phyloP scores from a whole-genome alignment of 108 stramenopile species.

The Bacterosira constricta region DNA sequence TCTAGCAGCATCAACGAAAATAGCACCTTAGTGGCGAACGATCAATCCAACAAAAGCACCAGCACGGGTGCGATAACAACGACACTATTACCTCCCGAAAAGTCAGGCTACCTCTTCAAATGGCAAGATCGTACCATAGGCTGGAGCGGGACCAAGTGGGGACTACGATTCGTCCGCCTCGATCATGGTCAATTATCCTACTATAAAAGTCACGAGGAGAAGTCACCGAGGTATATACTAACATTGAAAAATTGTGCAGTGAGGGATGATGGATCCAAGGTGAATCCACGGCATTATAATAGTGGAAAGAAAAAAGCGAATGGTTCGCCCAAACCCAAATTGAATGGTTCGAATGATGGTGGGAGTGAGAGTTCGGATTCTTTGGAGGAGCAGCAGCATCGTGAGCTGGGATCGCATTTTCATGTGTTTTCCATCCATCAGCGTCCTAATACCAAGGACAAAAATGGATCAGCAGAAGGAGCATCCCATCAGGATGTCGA shows the following conservation, averaged over 20 bases:
- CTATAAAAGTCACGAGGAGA: constrained; percentile 59
- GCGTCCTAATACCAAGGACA: constrained; percentile 27
- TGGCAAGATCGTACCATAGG: constrained; percentile 85
- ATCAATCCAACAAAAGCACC: background rate
- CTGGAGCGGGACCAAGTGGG: constrained; percentile 85
- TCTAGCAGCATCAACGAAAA: background rate
- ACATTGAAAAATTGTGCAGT: constrained; percentile 81
- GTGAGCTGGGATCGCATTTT: constrained; percentile 72
- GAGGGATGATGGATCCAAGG: constrained; percentile 79
- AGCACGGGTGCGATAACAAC: too few species aligned
- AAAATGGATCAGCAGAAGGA: background rate
- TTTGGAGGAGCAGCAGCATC: constrained; percentile 19
- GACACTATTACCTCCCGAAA: constrained; percentile 38
- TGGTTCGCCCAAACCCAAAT: background rate
- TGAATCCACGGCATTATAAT: constrained; percentile 39
- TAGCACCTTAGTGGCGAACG: background rate
- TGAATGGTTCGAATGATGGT: background rate
- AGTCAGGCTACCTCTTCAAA: constrained; percentile 72
- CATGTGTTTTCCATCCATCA: constrained; percentile 81
- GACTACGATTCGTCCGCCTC: constrained; percentile 66
- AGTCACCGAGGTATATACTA: constrained; percentile 62
- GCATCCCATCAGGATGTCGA: constrained; percentile 48
- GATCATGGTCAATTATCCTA: constrained; percentile 69
- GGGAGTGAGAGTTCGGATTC: background rate
- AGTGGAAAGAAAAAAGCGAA: constrained; percentile 3